These are phyloP conservation scores for Boletus coccyginus DNA, from an alignment of 768 basidiomycete genomes.

Conservation along the genomic window DNA sequence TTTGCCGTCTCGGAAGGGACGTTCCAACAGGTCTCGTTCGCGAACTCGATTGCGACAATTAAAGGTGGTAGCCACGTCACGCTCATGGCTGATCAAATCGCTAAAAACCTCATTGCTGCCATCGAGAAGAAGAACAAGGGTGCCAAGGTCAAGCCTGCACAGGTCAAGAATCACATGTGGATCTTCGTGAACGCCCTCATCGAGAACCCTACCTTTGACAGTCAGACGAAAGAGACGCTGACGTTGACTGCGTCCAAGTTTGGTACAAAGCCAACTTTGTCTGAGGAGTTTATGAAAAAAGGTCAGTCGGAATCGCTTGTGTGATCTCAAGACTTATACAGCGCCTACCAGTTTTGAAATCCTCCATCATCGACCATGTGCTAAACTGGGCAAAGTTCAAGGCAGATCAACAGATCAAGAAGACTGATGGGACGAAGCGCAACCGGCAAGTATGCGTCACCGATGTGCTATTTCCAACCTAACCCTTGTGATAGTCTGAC, in stretches of 20 bases:
- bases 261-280: slow-evolving; percentile 77
- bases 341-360: slow-evolving; percentile 65
- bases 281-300: slow-evolving; percentile 97
- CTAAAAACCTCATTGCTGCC: slow-evolving; percentile 74
- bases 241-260: slow-evolving; percentile 88
- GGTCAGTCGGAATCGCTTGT: slow-evolving; percentile 44
- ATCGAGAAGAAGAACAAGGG: slow-evolving; percentile 98
- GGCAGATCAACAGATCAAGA: slow-evolving; percentile 94
- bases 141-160: slow-evolving; percentile 87
- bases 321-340: slow-evolving; percentile 1
- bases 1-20: slow-evolving; percentile 92
- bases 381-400: slow-evolving; percentile 97
- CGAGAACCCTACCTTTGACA: slow-evolving; percentile 98
- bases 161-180: slow-evolving; percentile 98
- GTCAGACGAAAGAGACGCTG: slow-evolving; percentile 96
- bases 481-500: slow-evolving; percentile 55
- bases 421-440: slow-evolving; percentile 90
- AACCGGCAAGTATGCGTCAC: slow-evolving; percentile 53
- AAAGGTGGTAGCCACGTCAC: slow-evolving; percentile 96
- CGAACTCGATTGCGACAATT: slow-evolving; percentile 94
- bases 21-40: slow-evolving; percentile 94
- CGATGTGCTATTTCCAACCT: background rate
- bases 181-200: slow-evolving; percentile 94
- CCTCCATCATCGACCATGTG: slow-evolving; percentile 87
- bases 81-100: slow-evolving; percentile 81